phyloP scores from a whole-genome alignment of 2,329 filamentous ascomycete species.

The Hypomyces perniciosus region DNA sequence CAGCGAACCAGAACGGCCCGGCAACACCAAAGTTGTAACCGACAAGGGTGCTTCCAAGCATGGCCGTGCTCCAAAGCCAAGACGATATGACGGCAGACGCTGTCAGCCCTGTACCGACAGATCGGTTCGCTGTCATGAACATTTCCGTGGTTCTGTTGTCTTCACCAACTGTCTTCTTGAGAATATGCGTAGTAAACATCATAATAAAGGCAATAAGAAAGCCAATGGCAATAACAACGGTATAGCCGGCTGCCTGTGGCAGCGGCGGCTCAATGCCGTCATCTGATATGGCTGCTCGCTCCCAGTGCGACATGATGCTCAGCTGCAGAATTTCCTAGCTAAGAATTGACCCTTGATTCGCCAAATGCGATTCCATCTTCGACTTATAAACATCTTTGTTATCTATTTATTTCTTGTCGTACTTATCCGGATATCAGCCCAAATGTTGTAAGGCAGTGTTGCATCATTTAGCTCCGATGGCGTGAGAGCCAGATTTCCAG shows the following conservation, averaged over 20 bases:
- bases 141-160: slow-evolving; percentile 49
- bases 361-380: not conserved
- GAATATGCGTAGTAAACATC: slow-evolving; percentile 39
- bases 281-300: slow-evolving; percentile 1
- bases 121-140: slow-evolving; percentile 50
- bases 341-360: not conserved
- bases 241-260: slow-evolving; percentile 25
- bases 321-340: not conserved
- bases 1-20: slow-evolving; percentile 53
- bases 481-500: slow-evolving; percentile 6
- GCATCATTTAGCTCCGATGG: slow-evolving; percentile 13
- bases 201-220: slow-evolving; percentile 35
- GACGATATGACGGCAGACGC: slow-evolving; percentile 49
- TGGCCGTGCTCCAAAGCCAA: slow-evolving; percentile 49
- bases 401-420: not conserved
- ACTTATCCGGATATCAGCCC: not conserved
- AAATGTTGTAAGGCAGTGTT: not conserved
- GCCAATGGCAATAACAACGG: slow-evolving; percentile 29
- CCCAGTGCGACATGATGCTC: not conserved
- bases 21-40: slow-evolving; percentile 50
- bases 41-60: slow-evolving; percentile 44
- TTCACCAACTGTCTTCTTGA: slow-evolving; percentile 45
- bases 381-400: not conserved
- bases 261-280: slow-evolving; percentile 21
- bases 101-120: slow-evolving; percentile 44